These are phyloP conservation scores for Raphanus hybrid DNA, from an alignment of 441 rosid species.

Conservation along the genomic window DNA sequence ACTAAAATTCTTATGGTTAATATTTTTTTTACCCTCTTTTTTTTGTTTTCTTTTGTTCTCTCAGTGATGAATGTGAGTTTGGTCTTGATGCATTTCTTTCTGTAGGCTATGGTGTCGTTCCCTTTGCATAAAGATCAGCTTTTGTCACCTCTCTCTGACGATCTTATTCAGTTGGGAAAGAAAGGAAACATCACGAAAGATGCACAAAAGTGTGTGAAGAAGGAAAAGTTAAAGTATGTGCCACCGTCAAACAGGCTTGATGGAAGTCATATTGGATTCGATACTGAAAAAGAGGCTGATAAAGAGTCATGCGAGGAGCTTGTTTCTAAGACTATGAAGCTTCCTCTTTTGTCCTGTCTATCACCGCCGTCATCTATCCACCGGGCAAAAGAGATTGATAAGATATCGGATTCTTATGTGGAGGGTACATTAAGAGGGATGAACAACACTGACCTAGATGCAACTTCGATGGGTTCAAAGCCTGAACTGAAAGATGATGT, in stretches of 20 bases:
- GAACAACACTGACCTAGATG: too few species aligned
- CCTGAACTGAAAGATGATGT: too few species aligned
- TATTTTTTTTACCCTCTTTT: constrained; percentile 1
- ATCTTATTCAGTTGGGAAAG: constrained; percentile 50
- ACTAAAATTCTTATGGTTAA: constrained; percentile 70
- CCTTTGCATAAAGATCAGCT: constrained; percentile 49
- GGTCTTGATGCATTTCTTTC: constrained; percentile 24
- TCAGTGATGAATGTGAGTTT: constrained; percentile 18
- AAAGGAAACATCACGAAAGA: constrained; percentile 35
- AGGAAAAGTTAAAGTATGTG: constrained; percentile 26
- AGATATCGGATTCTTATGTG: too few species aligned
- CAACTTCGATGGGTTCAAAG: too few species aligned
- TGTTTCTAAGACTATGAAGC: constrained; percentile 69
- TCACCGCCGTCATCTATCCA: constrained; percentile 47
- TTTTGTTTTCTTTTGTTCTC: constrained; percentile 20
- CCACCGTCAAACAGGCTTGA: constrained; percentile 24
- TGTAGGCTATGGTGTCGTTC: constrained; percentile 69
- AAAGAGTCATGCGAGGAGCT: constrained; percentile 51
- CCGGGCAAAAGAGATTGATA: not conserved
- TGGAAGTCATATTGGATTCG: constrained; percentile 2
- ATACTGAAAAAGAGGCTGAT: constrained; percentile 29
- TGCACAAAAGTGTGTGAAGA: constrained; percentile 30
- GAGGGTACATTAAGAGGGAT: too few species aligned
- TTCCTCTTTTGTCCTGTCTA: constrained; percentile 68
- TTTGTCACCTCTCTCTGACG: constrained; percentile 67